phyloP scores from a whole-genome alignment of 2,329 filamentous ascomycete genomes.

The Thelonectria blattea region DNA sequence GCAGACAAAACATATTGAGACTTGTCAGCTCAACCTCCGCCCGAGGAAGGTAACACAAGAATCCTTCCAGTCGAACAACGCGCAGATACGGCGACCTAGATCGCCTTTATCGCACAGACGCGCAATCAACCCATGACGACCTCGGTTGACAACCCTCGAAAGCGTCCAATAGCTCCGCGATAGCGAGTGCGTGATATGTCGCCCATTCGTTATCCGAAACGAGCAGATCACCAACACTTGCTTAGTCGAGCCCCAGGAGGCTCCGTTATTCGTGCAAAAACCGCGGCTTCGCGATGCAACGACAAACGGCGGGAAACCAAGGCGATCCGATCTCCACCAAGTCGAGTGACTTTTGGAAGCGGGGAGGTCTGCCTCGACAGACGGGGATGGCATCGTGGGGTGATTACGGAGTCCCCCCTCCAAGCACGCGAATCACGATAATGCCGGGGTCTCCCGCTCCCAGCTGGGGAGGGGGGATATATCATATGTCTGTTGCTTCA shows the following conservation, averaged over 20 bases:
- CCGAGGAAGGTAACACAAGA: neutral
- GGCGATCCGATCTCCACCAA: slow-evolving; percentile 16
- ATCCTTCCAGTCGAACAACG: neutral
- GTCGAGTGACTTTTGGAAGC: slow-evolving; percentile 19
- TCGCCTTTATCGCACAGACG: slow-evolving; percentile 8
- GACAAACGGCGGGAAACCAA: slow-evolving; percentile 9
- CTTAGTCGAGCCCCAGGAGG: slow-evolving; percentile 2
- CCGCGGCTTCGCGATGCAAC: slow-evolving; percentile 11
- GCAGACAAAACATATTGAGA: neutral
- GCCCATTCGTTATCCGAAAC: slow-evolving; percentile 22
- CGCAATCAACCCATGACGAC: slow-evolving; percentile 10
- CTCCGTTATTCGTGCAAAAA: slow-evolving; percentile 32
- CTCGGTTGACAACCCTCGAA: neutral
- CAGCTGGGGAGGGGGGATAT: slow-evolving; percentile 7
- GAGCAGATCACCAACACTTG: slow-evolving; percentile 5
- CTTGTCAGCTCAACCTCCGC: neutral
- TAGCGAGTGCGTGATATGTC: neutral
- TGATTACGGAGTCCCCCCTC: slow-evolving; percentile 23
- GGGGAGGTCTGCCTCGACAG: slow-evolving; percentile 14
- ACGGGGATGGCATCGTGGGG: slow-evolving; percentile 25
- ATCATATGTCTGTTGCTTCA: slow-evolving; percentile 2
- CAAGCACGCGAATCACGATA: slow-evolving; percentile 10
- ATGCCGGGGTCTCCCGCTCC: slow-evolving; percentile 6
- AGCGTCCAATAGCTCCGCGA: slow-evolving; percentile 1
- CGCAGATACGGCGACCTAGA: neutral